A percentile compares a stretch with the other conserved stretches of the same genome.
Evolutionary conservation across 495 filamentous ascomycete genomes (phyloP).

Genomic region (Astrothelium subdiscretum): DNA sequence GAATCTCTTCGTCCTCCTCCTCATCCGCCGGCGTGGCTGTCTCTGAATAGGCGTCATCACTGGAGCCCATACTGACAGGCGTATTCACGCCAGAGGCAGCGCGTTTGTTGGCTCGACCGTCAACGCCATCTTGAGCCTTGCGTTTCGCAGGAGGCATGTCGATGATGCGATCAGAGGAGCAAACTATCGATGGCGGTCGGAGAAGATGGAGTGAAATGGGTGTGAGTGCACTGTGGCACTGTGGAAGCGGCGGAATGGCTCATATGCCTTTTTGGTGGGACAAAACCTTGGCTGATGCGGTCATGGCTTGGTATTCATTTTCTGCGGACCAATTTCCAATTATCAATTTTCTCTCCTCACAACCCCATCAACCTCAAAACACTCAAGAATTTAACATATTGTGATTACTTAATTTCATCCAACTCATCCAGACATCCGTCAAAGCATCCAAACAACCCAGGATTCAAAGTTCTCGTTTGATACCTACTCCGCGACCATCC

Average conservation of each 20-base stretch:
- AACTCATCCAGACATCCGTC: too few species aligned
- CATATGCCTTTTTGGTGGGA: too few species aligned
- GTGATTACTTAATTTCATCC: too few species aligned
- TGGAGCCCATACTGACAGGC: slow-evolving; percentile 12
- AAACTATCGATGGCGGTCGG: not conserved
- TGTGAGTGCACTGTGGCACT: not conserved
- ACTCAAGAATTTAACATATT: too few species aligned
- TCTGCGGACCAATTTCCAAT: too few species aligned
- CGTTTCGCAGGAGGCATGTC: slow-evolving; percentile 12
- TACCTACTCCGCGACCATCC: too few species aligned
- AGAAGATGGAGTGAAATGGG: not conserved
- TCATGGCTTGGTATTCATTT: too few species aligned
- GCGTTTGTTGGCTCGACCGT: slow-evolving; percentile 15
- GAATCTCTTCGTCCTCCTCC: slow-evolving; percentile 7
- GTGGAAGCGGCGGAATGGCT: too few species aligned
- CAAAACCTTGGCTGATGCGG: not conserved
- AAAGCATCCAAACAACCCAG: too few species aligned
- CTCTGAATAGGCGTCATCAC: slow-evolving; percentile 15
- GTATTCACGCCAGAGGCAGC: slow-evolving; percentile 20
- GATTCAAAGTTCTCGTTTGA: too few species aligned
- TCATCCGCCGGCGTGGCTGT: slow-evolving; percentile 5
- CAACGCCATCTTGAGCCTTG: slow-evolving; percentile 12
- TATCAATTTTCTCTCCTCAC: not conserved
- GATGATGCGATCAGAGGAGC: not conserved
- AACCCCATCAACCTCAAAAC: not conserved